Evolutionary conservation across 768 basidiomycete species (phyloP).

Genomic region (Lactarius evosmus): DNA sequence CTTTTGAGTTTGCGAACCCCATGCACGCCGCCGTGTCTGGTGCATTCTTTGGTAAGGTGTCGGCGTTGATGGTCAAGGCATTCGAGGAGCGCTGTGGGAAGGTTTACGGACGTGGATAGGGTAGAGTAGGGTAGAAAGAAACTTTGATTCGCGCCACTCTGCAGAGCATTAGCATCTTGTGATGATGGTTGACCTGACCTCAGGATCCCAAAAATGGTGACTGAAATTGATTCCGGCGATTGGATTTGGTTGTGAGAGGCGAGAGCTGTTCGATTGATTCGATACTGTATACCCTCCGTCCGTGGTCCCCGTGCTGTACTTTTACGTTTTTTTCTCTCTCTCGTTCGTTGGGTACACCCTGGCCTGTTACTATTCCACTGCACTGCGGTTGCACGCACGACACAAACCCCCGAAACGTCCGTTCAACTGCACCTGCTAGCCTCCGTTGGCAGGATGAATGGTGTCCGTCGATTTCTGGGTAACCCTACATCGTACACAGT

Average conservation of each 20-base stretch:
- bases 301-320: not conserved
- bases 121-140: not conserved
- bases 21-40: slow-evolving; percentile 80
- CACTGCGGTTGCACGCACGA: not conserved
- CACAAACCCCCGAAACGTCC: not conserved
- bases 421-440: not conserved
- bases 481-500: slow-evolving; percentile 7
- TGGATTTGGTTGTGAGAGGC: not conserved
- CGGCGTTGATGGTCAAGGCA: slow-evolving; percentile 84
- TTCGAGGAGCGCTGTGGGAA: slow-evolving; percentile 82
- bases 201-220: not conserved
- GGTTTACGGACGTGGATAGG: slow-evolving; percentile 56
- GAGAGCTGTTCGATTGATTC: not conserved
- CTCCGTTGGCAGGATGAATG: slow-evolving; percentile 32
- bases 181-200: too few relatives aligned
- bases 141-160: not conserved
- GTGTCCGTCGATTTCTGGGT: slow-evolving; percentile 35
- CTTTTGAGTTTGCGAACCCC: slow-evolving; percentile 85
- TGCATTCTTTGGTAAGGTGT: slow-evolving; percentile 83
- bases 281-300: not conserved
- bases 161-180: too few relatives aligned
- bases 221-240: not conserved
- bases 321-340: not conserved
- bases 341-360: not conserved
- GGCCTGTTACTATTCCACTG: not conserved